A percentile compares a stretch with the other conserved stretches of the same genome.
Evolutionary conservation across 352 stramenopile genomes (phyloP).

Genomic region (Phytophthora sp.): DNA sequence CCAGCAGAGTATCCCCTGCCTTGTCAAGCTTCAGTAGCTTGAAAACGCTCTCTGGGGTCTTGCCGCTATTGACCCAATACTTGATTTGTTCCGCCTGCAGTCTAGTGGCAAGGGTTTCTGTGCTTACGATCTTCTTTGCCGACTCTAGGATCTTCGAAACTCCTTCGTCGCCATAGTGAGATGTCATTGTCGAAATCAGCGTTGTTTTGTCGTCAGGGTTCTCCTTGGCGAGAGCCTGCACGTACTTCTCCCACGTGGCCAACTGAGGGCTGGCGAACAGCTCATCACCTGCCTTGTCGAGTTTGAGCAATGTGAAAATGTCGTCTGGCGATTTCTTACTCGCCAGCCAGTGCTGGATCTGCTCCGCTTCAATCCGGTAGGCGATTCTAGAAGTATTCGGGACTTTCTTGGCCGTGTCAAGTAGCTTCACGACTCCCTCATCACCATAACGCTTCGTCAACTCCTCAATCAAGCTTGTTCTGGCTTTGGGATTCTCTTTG

Average conservation of each 20-base stretch:
- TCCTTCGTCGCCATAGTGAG: not conserved
- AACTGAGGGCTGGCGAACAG: too few relatives aligned
- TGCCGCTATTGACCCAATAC: not conserved
- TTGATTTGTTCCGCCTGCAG: not conserved
- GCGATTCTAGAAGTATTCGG: not conserved
- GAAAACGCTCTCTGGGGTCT: not conserved
- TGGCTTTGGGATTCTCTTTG: not conserved
- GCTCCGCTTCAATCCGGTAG: not conserved
- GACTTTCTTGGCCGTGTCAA: not conserved
- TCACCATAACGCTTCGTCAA: not conserved
- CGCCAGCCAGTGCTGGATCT: not conserved
- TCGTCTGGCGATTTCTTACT: not conserved
- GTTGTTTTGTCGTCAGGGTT: not conserved
- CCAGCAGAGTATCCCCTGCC: not conserved
- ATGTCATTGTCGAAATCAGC: not conserved
- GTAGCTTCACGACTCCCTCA: not conserved
- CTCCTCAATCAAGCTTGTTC: too few relatives aligned
- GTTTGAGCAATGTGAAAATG: not conserved
- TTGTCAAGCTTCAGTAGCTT: not conserved
- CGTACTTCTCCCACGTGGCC: conserved; percentile 1
- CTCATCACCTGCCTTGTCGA: not conserved
- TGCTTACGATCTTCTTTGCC: not conserved
- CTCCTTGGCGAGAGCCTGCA: not conserved
- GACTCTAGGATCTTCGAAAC: not conserved
- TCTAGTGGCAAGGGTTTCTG: not conserved